Evolutionary conservation across 2,329 filamentous ascomycete species (phyloP).

Genomic region (Trichoderma oligosporum): DNA sequence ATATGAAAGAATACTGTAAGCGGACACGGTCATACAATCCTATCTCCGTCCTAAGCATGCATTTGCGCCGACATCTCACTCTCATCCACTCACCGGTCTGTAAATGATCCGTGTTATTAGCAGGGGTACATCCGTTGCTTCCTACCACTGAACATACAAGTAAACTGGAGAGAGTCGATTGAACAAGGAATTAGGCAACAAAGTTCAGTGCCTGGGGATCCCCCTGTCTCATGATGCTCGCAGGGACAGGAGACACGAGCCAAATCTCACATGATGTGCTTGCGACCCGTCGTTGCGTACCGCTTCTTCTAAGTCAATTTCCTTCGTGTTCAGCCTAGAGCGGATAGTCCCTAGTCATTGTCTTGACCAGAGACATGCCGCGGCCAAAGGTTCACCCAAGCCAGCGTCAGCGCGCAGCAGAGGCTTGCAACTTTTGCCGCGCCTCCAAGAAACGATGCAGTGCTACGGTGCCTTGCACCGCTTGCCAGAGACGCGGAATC

Average conservation of each 20-base stretch:
- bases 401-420: conserved; percentile 45
- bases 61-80: not conserved
- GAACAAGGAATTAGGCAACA: not conserved
- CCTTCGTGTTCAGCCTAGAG: not conserved
- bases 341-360: conserved; percentile 4
- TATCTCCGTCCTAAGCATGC: not conserved
- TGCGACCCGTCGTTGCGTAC: not conserved
- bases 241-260: not conserved
- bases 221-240: conserved; percentile 6
- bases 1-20: not conserved
- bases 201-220: not conserved
- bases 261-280: not conserved
- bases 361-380: conserved; percentile 41
- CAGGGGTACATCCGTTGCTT: too few relatives aligned
- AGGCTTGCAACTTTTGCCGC: conserved; percentile 47
- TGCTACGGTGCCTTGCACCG: conserved; percentile 45
- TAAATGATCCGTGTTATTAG: not conserved
- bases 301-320: not conserved
- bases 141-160: not conserved
- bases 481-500: conserved; percentile 44
- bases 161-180: not conserved
- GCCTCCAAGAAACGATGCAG: conserved; percentile 50
- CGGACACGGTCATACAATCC: conserved; percentile 5
- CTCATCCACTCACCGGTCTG: not conserved
- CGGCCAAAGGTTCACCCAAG: conserved; percentile 48